Evolutionary conservation across 2,329 filamentous ascomycete species (phyloP).

Genomic region (Furcasterigmium sp.): DNA sequence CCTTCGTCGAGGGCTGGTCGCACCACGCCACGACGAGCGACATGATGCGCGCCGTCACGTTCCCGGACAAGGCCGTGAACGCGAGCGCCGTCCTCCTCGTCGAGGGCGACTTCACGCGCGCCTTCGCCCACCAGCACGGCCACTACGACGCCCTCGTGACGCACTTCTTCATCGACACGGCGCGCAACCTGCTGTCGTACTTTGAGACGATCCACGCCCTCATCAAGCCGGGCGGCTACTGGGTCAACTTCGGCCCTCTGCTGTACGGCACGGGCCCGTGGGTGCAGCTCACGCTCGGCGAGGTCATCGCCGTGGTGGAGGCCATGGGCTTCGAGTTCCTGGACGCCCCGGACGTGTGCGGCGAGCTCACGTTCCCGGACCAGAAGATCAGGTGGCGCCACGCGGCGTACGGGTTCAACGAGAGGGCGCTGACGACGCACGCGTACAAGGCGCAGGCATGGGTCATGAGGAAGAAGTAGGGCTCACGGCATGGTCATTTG

Average conservation of each 20-base stretch:
- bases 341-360: slow-evolving; percentile 33
- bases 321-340: slow-evolving; percentile 46
- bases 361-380: slow-evolving; percentile 33
- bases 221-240: slow-evolving; percentile 41
- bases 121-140: slow-evolving; percentile 19
- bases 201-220: slow-evolving; percentile 46
- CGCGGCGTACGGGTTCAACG: slow-evolving; percentile 48
- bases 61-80: slow-evolving; percentile 35
- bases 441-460: slow-evolving; percentile 51
- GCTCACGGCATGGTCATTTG: not conserved
- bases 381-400: slow-evolving; percentile 37
- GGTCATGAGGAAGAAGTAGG: slow-evolving; percentile 31
- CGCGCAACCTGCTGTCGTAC: slow-evolving; percentile 49
- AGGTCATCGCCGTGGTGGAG: slow-evolving; percentile 42
- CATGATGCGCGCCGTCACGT: slow-evolving; percentile 37
- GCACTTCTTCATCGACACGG: slow-evolving; percentile 58
- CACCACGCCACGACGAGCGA: slow-evolving; percentile 44
- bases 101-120: slow-evolving; percentile 51
- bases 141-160: slow-evolving; percentile 46
- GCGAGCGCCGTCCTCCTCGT: slow-evolving; percentile 36
- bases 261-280: slow-evolving; percentile 50
- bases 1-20: slow-evolving; percentile 52
- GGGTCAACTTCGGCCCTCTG: slow-evolving; percentile 52
- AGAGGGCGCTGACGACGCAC: slow-evolving; percentile 42
- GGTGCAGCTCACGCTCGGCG: slow-evolving; percentile 49